Conservation (phyloP, 192 early-diverging fungal species). For the Backusella australiensis region DNA sequence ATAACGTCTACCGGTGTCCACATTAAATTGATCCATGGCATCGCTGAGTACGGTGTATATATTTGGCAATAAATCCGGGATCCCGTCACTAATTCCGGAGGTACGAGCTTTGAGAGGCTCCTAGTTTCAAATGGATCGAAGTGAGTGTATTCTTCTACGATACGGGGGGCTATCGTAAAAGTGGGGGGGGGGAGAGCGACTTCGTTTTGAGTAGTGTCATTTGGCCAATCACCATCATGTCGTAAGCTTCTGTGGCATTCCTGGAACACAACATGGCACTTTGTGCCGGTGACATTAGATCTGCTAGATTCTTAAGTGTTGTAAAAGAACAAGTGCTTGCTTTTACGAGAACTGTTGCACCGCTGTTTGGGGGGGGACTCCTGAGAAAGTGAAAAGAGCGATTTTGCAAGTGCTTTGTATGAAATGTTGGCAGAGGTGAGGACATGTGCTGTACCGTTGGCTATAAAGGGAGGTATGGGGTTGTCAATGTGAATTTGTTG, state of each 20-base stretch:
- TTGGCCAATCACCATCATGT: neutral
- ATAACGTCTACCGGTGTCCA: constrained; percentile 55
- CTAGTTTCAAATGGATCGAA: neutral
- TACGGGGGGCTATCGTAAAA: neutral
- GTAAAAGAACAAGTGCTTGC: neutral
- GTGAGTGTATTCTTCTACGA: neutral
- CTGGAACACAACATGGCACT: neutral
- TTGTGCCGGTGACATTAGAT: neutral
- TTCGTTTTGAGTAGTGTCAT: neutral
- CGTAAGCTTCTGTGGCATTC: neutral
- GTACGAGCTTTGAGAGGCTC: neutral
- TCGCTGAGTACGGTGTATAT: constrained; percentile 41
- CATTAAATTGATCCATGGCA: constrained; percentile 51
- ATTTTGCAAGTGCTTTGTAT: neutral
- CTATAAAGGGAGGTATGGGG: neutral
- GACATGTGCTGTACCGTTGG: neutral
- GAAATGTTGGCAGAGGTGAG: neutral
- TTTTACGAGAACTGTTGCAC: neutral
- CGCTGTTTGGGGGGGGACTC: neutral
- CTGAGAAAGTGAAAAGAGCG: neutral
- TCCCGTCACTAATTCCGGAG: neutral
- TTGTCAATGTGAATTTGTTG: neutral
- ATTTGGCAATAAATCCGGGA: neutral
- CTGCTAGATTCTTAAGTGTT: neutral
- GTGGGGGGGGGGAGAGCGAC: neutral